Conservation (phyloP, 176 grass and related monocot species). For the Ananas comosus region DNA sequence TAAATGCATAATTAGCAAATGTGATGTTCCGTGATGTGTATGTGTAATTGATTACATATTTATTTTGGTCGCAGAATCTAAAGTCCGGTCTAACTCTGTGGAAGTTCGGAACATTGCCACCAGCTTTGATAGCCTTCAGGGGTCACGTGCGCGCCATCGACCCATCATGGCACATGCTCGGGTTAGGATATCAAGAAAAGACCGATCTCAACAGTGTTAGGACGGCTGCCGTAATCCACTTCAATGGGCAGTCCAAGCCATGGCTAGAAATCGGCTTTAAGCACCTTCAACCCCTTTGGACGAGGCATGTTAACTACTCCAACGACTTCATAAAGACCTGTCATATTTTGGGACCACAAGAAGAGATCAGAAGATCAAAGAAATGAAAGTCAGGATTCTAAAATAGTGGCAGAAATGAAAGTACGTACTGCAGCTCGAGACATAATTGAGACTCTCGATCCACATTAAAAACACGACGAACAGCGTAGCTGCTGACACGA, state of each 20-base stretch:
- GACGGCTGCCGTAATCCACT: slow-evolving; percentile 70
- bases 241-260: slow-evolving; percentile 89
- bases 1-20: neutral
- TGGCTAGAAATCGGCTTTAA: slow-evolving; percentile 89
- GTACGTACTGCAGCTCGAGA: neutral
- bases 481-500: neutral
- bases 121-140: slow-evolving; percentile 76
- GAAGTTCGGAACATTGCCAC: slow-evolving; percentile 92
- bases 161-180: slow-evolving; percentile 80
- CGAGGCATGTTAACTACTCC: slow-evolving; percentile 70
- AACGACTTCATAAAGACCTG: slow-evolving; percentile 77
- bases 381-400: neutral
- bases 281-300: slow-evolving; percentile 78
- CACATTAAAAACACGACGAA: neutral
- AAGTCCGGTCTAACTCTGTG: slow-evolving; percentile 76
- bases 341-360: slow-evolving; percentile 65
- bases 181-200: slow-evolving; percentile 89
- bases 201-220: slow-evolving; percentile 43
- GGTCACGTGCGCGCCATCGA: slow-evolving; percentile 69
- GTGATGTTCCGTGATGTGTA: neutral
- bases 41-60: neutral
- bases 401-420: neutral
- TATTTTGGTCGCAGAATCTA: slow-evolving; percentile 67
- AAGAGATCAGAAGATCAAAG: slow-evolving; percentile 8
- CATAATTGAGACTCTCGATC: neutral